Evolutionary conservation across 2,329 filamentous ascomycete genomes (phyloP).

Genomic region (Zymoseptoria ardabiliae): DNA sequence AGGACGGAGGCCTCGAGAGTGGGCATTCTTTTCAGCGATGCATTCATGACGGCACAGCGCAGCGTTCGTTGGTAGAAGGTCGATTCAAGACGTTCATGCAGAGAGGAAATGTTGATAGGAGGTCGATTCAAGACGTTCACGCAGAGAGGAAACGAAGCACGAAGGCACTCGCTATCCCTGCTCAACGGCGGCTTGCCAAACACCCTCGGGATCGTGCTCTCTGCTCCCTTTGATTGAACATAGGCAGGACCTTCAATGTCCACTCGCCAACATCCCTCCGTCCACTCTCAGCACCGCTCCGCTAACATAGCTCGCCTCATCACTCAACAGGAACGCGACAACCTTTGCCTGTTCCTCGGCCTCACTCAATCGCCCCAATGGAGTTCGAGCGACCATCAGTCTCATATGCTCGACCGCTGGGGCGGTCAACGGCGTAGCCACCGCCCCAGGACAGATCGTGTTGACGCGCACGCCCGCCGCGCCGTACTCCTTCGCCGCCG

Average conservation of each 20-base stretch:
- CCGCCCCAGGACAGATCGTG: no score
- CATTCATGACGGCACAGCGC: neutral
- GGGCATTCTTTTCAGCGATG: neutral
- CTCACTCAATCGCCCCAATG: no score
- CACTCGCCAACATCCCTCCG: constrained; percentile 2
- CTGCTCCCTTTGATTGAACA: neutral
- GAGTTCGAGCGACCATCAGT: no score
- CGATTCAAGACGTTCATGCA: neutral
- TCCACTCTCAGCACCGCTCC: constrained; percentile 3
- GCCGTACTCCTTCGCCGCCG: no score
- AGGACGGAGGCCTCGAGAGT: neutral
- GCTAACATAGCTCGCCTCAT: constrained; percentile 6
- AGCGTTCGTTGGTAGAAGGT: neutral
- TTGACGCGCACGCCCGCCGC: no score
- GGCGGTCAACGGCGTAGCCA: no score
- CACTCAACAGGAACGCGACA: constrained; percentile 6
- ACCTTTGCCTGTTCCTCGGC: neutral
- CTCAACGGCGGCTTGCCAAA: neutral
- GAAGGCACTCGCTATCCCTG: neutral
- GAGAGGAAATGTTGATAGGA: neutral
- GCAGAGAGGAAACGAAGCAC: neutral
- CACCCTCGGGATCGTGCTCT: neutral
- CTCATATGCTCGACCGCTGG: no score
- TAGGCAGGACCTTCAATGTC: no score
- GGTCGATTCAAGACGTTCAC: neutral